Conservation (phyloP, 2,329 filamentous ascomycete species). For the Thielaviopsis euricoi region DNA sequence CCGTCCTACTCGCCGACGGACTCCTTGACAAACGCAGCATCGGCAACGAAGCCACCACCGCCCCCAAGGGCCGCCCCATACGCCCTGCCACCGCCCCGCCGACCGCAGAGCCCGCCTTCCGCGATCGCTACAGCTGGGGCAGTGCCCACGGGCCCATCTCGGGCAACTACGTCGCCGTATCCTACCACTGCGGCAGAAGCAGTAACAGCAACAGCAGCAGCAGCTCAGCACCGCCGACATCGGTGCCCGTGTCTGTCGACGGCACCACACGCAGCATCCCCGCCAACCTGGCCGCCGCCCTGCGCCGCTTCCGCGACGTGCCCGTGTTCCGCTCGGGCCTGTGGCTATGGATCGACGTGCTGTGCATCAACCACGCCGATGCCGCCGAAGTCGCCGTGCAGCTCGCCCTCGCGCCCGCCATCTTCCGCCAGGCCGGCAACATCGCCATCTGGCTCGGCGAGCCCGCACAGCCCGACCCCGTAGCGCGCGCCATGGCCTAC, state of each 20-base stretch:
- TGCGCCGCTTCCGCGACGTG: constrained; percentile 10
- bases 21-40: constrained; percentile 3
- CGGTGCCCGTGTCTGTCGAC: background rate
- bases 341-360: constrained; percentile 14
- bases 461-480: constrained; percentile 6
- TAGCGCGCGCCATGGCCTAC: constrained; percentile 6
- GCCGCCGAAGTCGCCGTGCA: constrained; percentile 11
- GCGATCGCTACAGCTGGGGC: constrained; percentile 9
- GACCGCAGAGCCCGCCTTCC: background rate
- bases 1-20: constrained; percentile 5
- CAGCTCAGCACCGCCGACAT: too few species aligned
- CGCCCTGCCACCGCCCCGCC: constrained; percentile 1
- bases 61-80: constrained; percentile 4
- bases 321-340: constrained; percentile 11
- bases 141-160: constrained; percentile 8
- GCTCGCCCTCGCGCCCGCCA: constrained; percentile 8
- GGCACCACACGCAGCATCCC: background rate
- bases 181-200: background rate
- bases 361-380: constrained; percentile 14
- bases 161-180: constrained; percentile 11
- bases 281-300: constrained; percentile 3
- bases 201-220: constrained; percentile 1
- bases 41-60: constrained; percentile 1
- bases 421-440: constrained; percentile 12
- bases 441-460: constrained; percentile 14